These are phyloP conservation scores for Lupinus albus DNA, from an alignment of 306 rosid genomes.

Conservation along the genomic window DNA sequence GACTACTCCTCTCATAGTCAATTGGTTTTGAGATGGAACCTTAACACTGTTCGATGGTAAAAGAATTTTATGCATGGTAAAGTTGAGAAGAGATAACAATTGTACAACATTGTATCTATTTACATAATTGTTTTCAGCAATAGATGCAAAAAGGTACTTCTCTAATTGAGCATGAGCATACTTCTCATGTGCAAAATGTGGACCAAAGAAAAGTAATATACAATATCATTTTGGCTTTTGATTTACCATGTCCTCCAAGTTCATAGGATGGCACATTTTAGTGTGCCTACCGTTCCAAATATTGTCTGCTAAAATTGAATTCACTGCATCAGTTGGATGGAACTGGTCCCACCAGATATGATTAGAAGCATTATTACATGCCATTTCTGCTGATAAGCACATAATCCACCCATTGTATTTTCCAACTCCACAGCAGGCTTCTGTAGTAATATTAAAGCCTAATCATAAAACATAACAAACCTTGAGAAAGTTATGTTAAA, in stretches of 20 bases:
- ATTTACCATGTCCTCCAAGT: conserved; percentile 66
- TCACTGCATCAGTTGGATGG: conserved; percentile 89
- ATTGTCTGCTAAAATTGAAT: conserved; percentile 79
- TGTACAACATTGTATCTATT: conserved; percentile 11
- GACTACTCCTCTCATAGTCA: too few species aligned
- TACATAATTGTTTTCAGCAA: conserved; percentile 30
- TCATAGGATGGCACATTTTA: conserved; percentile 75
- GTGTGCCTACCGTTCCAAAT: conserved; percentile 77
- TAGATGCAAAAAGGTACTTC: conserved; percentile 20
- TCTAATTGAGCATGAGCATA: conserved; percentile 11
- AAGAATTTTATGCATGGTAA: too few species aligned
- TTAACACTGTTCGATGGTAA: too few species aligned
- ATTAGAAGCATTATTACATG: conserved; percentile 72
- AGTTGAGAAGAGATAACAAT: not conserved
- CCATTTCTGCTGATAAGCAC: conserved; percentile 82
- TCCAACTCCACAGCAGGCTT: conserved; percentile 94
- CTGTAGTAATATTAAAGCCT: conserved; percentile 72
- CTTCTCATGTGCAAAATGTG: conserved; percentile 11
- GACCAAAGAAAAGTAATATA: conserved; percentile 17
- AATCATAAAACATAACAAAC: conserved; percentile 40
- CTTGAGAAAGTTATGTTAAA: too few species aligned
- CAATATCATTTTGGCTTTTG: conserved; percentile 37
- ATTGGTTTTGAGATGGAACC: too few species aligned
- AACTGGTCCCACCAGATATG: conserved; percentile 97
- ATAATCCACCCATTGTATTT: conserved; percentile 77